Evolutionary conservation across 2,329 filamentous ascomycete genomes (phyloP).

Genomic region (Trichoderma hamatum): DNA sequence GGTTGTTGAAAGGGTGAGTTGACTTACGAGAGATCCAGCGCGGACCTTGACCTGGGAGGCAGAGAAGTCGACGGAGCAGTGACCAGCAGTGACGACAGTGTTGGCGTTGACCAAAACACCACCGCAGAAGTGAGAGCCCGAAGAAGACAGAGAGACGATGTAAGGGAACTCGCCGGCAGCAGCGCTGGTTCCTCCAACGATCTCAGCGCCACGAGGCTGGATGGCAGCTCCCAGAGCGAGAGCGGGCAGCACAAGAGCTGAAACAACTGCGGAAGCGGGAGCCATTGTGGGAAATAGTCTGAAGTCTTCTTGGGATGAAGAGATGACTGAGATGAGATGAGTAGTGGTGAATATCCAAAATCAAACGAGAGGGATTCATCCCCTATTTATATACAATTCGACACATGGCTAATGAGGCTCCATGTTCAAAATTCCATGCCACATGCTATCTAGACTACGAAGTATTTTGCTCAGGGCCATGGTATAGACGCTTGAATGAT

Average conservation of each 20-base stretch:
- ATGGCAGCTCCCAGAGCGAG: slow-evolving; percentile 24
- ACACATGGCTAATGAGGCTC: neutral
- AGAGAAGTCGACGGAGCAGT: slow-evolving; percentile 34
- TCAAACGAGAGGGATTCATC: neutral
- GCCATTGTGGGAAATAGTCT: slow-evolving; percentile 1
- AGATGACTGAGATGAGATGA: slow-evolving; percentile 8
- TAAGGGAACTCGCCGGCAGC: slow-evolving; percentile 38
- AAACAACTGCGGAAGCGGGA: slow-evolving; percentile 5
- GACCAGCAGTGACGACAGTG: slow-evolving; percentile 40
- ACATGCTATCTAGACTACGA: neutral
- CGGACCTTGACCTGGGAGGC: slow-evolving; percentile 33
- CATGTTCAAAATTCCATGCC: neutral
- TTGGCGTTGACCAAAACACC: slow-evolving; percentile 38
- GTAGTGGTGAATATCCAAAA: slow-evolving; percentile 14
- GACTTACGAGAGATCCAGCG: slow-evolving; percentile 35
- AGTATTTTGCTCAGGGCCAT: neutral
- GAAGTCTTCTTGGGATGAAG: neutral
- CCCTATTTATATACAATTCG: neutral
- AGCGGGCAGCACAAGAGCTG: slow-evolving; percentile 23
- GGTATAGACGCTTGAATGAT: neutral
- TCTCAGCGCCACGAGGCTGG: slow-evolving; percentile 25
- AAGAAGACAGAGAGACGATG: slow-evolving; percentile 36
- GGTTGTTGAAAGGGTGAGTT: neutral
- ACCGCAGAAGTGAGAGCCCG: slow-evolving; percentile 35
- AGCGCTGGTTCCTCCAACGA: slow-evolving; percentile 36